These are phyloP conservation scores for Rhodomyrtus psidioides DNA, from an alignment of 441 rosid species.

Conservation along the genomic window DNA sequence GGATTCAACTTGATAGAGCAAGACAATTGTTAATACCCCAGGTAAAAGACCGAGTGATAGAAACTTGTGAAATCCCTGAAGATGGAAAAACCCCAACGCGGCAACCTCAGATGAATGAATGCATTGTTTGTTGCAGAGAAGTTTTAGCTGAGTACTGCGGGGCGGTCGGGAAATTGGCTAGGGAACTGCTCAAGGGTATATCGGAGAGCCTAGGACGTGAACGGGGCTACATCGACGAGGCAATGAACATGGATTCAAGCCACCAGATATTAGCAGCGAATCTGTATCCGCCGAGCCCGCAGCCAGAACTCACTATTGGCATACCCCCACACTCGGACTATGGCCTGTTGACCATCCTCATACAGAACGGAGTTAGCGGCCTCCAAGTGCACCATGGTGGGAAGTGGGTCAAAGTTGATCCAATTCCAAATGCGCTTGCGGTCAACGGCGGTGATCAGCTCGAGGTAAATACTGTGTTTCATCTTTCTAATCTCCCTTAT, in stretches of 20 bases:
- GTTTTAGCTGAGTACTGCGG: constrained; percentile 12
- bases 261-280: constrained; percentile 22
- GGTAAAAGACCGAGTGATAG: neutral
- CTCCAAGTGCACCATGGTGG: neutral
- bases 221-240: constrained; percentile 15
- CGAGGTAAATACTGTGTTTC: neutral
- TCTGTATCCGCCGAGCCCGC: neutral
- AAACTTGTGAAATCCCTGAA: neutral
- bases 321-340: neutral
- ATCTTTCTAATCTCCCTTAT: neutral
- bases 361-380: neutral
- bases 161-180: constrained; percentile 8
- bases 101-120: neutral
- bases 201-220: constrained; percentile 35
- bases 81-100: neutral
- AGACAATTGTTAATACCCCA: neutral
- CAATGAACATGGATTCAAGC: constrained; percentile 20
- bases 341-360: neutral
- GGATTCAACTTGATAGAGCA: neutral
- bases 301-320: neutral
- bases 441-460: neutral
- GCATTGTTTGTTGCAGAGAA: neutral
- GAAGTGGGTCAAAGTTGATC: neutral
- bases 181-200: constrained; percentile 17
- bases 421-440: neutral